phyloP scores from a whole-genome alignment of 1,139 yeast species.

The Pichia sp. region DNA sequence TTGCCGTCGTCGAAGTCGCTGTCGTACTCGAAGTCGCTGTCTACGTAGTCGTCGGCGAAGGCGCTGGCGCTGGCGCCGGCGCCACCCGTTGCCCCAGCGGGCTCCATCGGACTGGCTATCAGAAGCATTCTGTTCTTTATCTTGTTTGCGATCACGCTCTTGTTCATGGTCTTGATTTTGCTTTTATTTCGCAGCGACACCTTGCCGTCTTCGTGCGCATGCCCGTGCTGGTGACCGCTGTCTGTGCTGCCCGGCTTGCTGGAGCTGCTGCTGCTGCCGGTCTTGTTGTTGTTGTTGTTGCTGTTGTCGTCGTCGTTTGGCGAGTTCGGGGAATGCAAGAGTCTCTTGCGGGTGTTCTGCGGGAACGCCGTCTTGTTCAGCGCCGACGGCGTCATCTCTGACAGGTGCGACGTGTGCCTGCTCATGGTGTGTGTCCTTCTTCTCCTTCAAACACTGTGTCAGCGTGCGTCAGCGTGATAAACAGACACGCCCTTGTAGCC shows the following conservation, averaged over 20 bases:
- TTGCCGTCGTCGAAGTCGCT: neutral
- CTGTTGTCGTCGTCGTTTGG: constrained; percentile 9
- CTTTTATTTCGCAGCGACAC: constrained; percentile 8
- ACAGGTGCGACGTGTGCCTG: neutral
- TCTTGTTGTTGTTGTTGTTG: neutral
- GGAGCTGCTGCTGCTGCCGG: neutral
- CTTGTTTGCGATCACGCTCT: neutral
- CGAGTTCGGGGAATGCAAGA: constrained; percentile 28
- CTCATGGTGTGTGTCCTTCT: neutral
- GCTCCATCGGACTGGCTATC: neutral
- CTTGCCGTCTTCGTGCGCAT: neutral
- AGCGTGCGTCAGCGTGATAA: neutral
- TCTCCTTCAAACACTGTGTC: neutral
- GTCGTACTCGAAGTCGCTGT: neutral
- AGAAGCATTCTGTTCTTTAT: neutral
- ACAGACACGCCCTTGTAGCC: neutral
- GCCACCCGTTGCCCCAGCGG: neutral
- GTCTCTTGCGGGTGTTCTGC: constrained; percentile 27
- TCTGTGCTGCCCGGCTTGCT: neutral
- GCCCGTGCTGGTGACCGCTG: neutral
- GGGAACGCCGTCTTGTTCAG: constrained; percentile 28
- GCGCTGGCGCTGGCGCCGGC: neutral
- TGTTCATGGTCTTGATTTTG: neutral
- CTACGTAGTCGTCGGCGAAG: no score
- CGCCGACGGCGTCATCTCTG: constrained; percentile 21